Conservation (phyloP, 176 grass and related monocot species). For the Aegilops umbellulata region DNA sequence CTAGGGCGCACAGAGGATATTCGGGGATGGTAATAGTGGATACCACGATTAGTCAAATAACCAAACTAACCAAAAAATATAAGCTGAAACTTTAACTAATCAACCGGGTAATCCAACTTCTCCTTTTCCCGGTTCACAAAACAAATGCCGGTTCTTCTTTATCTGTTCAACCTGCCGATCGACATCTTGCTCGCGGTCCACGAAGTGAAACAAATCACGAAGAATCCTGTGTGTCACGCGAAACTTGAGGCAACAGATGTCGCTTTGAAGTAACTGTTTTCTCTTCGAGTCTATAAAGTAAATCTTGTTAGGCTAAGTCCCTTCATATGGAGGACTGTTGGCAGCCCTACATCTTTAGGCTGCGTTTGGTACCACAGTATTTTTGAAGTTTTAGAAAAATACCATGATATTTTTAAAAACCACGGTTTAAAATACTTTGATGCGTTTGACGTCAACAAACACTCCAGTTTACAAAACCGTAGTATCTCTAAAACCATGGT, state of each 20-base stretch:
- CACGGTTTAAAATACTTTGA: no score
- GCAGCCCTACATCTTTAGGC: no score
- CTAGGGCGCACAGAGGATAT: neutral
- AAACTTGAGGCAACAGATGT: neutral
- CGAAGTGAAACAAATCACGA: neutral
- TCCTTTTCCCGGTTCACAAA: neutral
- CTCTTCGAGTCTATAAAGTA: no score
- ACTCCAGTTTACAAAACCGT: no score
- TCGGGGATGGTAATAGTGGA: neutral
- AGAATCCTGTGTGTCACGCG: neutral
- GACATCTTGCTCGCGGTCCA: neutral
- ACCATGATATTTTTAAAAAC: no score
- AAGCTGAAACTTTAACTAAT: neutral
- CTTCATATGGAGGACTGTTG: no score
- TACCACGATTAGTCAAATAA: neutral
- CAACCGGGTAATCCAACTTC: neutral
- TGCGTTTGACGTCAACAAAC: no score
- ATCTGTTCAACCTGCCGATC: neutral
- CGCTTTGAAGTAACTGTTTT: neutral
- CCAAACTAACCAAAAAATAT: neutral
- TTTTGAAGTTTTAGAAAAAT: no score
- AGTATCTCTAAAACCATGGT: no score
- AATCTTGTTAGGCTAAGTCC: no score
- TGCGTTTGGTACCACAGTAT: no score
- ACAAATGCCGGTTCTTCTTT: constrained; percentile 8